Evolutionary conservation across 192 early-diverging fungal species (phyloP).

Genomic region (Phlyctochytrium arcticum): DNA sequence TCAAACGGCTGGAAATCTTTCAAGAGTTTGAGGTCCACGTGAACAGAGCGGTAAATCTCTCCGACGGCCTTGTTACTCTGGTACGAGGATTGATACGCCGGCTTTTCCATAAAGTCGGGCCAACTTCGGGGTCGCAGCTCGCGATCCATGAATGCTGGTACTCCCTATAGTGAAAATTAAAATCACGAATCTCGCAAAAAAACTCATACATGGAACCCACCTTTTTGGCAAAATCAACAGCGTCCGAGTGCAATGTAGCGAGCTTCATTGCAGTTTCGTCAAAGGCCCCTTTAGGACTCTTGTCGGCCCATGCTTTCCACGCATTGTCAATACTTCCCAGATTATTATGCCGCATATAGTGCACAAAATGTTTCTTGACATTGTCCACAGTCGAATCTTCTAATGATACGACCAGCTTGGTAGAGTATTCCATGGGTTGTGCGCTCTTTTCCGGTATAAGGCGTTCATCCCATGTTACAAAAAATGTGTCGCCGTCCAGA

Average conservation of each 20-base stretch:
- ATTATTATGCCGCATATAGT: conserved; percentile 62
- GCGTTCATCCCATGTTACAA: conserved; percentile 30
- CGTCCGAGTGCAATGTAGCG: conserved; percentile 65
- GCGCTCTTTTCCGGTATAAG: conserved; percentile 8
- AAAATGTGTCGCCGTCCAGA: conserved; percentile 72
- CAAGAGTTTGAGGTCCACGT: conserved; percentile 39
- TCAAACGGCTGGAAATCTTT: conserved; percentile 33
- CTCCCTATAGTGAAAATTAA: conserved; percentile 11
- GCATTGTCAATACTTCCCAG: conserved; percentile 67
- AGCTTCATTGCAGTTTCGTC: conserved; percentile 51
- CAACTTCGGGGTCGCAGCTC: conserved; percentile 41
- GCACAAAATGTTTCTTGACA: conserved; percentile 57
- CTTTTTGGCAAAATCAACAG: conserved; percentile 75
- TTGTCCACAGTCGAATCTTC: background rate
- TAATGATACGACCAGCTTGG: background rate
- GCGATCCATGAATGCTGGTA: conserved; percentile 42
- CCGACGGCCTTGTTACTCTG: conserved; percentile 51
- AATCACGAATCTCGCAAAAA: background rate
- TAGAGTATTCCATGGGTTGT: conserved; percentile 21
- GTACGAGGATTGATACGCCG: conserved; percentile 43
- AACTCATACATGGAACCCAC: background rate
- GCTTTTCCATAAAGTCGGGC: conserved; percentile 76
- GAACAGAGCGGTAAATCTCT: conserved; percentile 46
- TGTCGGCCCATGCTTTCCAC: conserved; percentile 62
- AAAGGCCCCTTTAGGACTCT: conserved; percentile 33